A percentile compares a stretch with the other conserved stretches of the same genome.
phyloP scores from a whole-genome alignment of 176 grass and related monocot genomes.

The Dactylis glomerata region DNA sequence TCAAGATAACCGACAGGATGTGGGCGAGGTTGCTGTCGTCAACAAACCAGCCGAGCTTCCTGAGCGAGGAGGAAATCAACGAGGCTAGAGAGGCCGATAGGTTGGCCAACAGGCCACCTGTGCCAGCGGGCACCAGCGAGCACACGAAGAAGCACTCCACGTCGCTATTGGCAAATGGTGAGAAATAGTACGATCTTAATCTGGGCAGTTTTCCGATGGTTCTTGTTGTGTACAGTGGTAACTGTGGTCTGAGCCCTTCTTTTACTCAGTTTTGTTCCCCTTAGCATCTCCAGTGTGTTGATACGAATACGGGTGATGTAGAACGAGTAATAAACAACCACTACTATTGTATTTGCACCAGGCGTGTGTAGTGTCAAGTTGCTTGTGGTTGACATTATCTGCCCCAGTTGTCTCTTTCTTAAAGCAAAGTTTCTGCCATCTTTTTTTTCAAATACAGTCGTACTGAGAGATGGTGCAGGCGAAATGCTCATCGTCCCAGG shows the following conservation, averaged over 20 bases:
- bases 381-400: background rate
- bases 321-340: background rate
- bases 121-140: background rate
- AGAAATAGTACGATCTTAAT: conserved; percentile 33
- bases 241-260: background rate
- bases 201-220: background rate
- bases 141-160: conserved; percentile 9
- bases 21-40: conserved; percentile 81
- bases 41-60: conserved; percentile 82
- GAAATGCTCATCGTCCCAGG: background rate
- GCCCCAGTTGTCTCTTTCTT: background rate
- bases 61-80: conserved; percentile 55
- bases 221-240: conserved; percentile 28
- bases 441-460: background rate
- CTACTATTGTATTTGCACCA: conserved; percentile 14
- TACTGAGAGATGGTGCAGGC: background rate
- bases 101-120: background rate
- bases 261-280: background rate
- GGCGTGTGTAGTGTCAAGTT: background rate
- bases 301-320: background rate
- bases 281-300: background rate
- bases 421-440: background rate
- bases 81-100: conserved; percentile 41
- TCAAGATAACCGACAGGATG: conserved; percentile 79
- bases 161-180: conserved; percentile 30